phyloP scores from a whole-genome alignment of 805 yeast genomes.

The Jamesozyma gamospora region DNA sequence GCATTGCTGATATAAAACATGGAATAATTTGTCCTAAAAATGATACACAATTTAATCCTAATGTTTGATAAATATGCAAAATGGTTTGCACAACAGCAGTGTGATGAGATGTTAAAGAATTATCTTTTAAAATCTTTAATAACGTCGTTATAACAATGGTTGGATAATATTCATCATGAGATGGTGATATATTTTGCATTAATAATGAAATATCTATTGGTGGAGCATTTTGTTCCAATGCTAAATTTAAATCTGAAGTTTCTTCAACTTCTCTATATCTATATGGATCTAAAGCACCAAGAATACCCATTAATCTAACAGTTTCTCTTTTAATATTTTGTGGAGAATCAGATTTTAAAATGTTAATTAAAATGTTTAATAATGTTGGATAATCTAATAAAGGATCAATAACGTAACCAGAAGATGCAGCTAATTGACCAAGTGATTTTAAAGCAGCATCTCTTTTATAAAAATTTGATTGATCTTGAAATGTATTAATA shows the following conservation, averaged over 20 bases:
- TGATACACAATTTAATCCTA: conserved; percentile 78
- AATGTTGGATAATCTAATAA: conserved; percentile 79
- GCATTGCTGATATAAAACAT: conserved; percentile 73
- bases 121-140: conserved; percentile 73
- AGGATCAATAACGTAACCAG: conserved; percentile 92
- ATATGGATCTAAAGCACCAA: conserved; percentile 93
- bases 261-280: conserved; percentile 83
- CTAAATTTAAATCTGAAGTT: conserved; percentile 35
- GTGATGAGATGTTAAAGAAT: conserved; percentile 73
- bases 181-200: conserved; percentile 88
- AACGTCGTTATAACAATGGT: conserved; percentile 82
- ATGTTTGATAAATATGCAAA: conserved; percentile 75
- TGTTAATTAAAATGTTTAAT: conserved; percentile 64
- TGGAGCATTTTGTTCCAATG: conserved; percentile 71
- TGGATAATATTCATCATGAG: conserved; percentile 83
- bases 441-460: conserved; percentile 78
- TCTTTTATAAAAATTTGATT: conserved; percentile 70
- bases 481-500: conserved; percentile 80
- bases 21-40: conserved; percentile 80
- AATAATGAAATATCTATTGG: conserved; percentile 78
- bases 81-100: conserved; percentile 85
- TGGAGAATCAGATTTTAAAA: conserved; percentile 69
- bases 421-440: conserved; percentile 77
- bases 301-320: conserved; percentile 73
- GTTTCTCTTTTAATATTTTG: conserved; percentile 73